phyloP scores from a whole-genome alignment of 768 basidiomycete genomes.

The Xanthoconium purpureum region DNA sequence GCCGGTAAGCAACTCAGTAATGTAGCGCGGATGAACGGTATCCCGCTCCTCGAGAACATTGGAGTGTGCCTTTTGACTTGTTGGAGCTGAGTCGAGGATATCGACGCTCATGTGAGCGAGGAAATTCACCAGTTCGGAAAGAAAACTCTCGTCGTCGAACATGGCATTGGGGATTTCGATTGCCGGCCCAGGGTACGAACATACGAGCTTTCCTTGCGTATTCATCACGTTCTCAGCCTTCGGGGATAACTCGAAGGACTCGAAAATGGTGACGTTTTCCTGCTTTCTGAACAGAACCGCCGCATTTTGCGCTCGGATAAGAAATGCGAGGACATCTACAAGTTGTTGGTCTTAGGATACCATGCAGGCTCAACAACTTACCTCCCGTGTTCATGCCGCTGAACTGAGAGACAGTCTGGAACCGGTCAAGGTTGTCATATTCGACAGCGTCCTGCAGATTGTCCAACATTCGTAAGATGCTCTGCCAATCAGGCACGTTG shows the following conservation, averaged over 20 bases:
- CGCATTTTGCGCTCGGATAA: slow-evolving; percentile 47
- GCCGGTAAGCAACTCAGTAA: slow-evolving; percentile 45
- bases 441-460: slow-evolving; percentile 14
- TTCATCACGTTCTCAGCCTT: slow-evolving; percentile 34
- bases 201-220: slow-evolving; percentile 40
- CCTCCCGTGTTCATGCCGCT: slow-evolving; percentile 17
- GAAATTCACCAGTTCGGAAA: slow-evolving; percentile 36
- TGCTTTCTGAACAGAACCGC: slow-evolving; percentile 39
- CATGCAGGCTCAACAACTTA: neutral
- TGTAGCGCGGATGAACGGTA: slow-evolving; percentile 43
- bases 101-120: slow-evolving; percentile 35
- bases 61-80: slow-evolving; percentile 37
- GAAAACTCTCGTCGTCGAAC: slow-evolving; percentile 31
- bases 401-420: slow-evolving; percentile 19
- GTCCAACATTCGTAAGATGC: slow-evolving; percentile 30
- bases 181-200: slow-evolving; percentile 45
- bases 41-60: slow-evolving; percentile 38
- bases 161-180: slow-evolving; percentile 33
- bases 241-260: slow-evolving; percentile 47
- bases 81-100: slow-evolving; percentile 33
- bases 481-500: slow-evolving; percentile 27
- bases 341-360: neutral
- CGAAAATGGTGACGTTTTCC: slow-evolving; percentile 33
- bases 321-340: slow-evolving; percentile 37
- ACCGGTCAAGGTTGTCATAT: neutral